phyloP scores from a whole-genome alignment of 2,329 filamentous ascomycete species.

The Ilyonectria destructans region DNA sequence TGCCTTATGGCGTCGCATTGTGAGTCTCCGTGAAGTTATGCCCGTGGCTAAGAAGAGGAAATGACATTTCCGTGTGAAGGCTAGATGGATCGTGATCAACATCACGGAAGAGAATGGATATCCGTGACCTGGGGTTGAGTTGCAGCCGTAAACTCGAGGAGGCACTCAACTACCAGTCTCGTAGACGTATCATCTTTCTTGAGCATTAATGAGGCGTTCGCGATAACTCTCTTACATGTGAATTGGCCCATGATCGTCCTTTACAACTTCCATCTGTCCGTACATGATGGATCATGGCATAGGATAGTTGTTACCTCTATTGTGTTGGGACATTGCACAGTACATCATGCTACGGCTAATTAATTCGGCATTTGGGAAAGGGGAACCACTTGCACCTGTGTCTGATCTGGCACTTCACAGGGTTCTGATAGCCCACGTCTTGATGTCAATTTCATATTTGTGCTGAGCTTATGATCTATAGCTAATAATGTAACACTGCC shows the following conservation, averaged over 20 bases:
- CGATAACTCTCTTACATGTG: not conserved
- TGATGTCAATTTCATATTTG: too few species aligned
- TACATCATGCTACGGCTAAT: not conserved
- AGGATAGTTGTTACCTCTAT: too few species aligned
- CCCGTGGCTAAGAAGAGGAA: not conserved
- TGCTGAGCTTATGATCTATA: not conserved
- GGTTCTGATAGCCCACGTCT: not conserved
- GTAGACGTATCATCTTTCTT: not conserved
- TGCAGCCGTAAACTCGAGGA: not conserved
- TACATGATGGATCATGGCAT: too few species aligned
- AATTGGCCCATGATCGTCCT: not conserved
- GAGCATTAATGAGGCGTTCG: not conserved
- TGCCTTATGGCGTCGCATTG: not conserved
- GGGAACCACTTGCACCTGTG: too few species aligned
- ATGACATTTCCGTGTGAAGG: not conserved
- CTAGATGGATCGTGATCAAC: not conserved
- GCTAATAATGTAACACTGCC: not conserved
- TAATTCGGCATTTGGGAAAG: too few species aligned
- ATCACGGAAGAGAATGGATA: not conserved
- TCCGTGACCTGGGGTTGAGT: not conserved
- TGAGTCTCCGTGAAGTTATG: not conserved
- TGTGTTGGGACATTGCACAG: too few species aligned
- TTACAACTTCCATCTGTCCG: not conserved
- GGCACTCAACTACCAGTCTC: too few species aligned
- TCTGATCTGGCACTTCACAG: not conserved